phyloP scores from a whole-genome alignment of 257 asterid genomes.

The Plantago ovata region DNA sequence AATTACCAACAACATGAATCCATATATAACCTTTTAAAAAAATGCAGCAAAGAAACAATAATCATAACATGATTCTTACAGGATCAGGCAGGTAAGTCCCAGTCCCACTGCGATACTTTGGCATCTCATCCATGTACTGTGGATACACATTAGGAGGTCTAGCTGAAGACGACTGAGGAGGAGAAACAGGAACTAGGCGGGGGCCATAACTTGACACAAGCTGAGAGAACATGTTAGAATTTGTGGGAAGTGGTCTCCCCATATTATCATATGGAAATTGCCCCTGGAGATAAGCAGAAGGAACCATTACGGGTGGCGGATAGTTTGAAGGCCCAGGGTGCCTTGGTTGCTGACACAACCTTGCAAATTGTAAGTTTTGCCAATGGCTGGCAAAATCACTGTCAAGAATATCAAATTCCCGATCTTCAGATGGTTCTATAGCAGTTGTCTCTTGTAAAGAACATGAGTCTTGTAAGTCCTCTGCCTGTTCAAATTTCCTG shows the following conservation, averaged over 20 bases:
- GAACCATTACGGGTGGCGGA: slow-evolving; percentile 82
- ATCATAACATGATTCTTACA: slow-evolving; percentile 49
- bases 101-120: slow-evolving; percentile 88
- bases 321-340: slow-evolving; percentile 47
- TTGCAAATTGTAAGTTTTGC: slow-evolving; percentile 85
- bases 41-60: slow-evolving; percentile 11
- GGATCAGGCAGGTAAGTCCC: slow-evolving; percentile 98
- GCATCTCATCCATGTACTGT: slow-evolving; percentile 63
- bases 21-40: neutral
- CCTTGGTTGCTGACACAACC: slow-evolving; percentile 77
- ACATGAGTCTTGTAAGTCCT: slow-evolving; percentile 41
- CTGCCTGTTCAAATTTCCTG: slow-evolving; percentile 51
- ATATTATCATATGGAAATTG: slow-evolving; percentile 74
- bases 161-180: slow-evolving; percentile 58
- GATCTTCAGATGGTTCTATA: slow-evolving; percentile 43
- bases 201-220: slow-evolving; percentile 66
- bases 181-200: slow-evolving; percentile 61
- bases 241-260: slow-evolving; percentile 66
- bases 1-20: neutral
- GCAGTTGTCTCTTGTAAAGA: slow-evolving; percentile 44
- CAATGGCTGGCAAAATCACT: slow-evolving; percentile 92
- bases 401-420: slow-evolving; percentile 70
- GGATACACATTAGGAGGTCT: slow-evolving; percentile 70
- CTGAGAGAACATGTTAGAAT: slow-evolving; percentile 60
- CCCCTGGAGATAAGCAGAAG: slow-evolving; percentile 78